Base-by-base conservation (phyloP, 2,329 filamentous ascomycete species). In the Sporothrix mexicana region DNA sequence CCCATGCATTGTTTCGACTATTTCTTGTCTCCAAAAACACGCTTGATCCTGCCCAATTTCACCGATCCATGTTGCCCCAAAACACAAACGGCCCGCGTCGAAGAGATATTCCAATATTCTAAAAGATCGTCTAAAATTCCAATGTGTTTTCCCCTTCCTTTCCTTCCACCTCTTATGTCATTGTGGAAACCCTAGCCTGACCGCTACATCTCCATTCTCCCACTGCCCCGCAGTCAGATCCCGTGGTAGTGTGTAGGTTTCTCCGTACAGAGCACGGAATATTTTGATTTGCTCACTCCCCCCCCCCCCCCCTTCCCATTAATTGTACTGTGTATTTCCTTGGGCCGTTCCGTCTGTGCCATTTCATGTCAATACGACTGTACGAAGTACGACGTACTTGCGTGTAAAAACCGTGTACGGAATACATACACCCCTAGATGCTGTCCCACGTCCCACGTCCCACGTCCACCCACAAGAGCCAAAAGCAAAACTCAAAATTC, bases 161-260 rank as follows among this genome's bases (percentile, higher is more conserved):
- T 23, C 25, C 13, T 55, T 53, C 51, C 0, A 36, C 30, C 30
- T 20, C 10, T 55, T 20, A 55, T 25, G 51, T 55, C 51, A 55
- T 12, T 15, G 51, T 25, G 51, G 20, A 55, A 55, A 55, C 51
- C 51, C 51, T 55, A 55, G 51, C 23, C 59, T 64, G 59, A 64
- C 59, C 59, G 59, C 59, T 64, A 64, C 59, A 64, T 45, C n/a
- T 23, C 17, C 12, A 43, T 9, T 25, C 15, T 20, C 17, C 62
- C 43, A 49, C 20, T 66, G 62, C 62, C 43, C 43, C 43, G 59
- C n/a, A 49, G 45, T 17, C 45, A 66, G 43, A 66, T 66, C 62
- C 43, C 45, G 62, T 66, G 23, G 49, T 25, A 20, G 30, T 36
- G 30, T 36, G 30, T 36, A 36, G 7, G 30, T 36, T 36, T 36